Evolutionary conservation across 169 alveolate genomes (phyloP).

Genomic region (Cryptosporidium meleagridis): DNA sequence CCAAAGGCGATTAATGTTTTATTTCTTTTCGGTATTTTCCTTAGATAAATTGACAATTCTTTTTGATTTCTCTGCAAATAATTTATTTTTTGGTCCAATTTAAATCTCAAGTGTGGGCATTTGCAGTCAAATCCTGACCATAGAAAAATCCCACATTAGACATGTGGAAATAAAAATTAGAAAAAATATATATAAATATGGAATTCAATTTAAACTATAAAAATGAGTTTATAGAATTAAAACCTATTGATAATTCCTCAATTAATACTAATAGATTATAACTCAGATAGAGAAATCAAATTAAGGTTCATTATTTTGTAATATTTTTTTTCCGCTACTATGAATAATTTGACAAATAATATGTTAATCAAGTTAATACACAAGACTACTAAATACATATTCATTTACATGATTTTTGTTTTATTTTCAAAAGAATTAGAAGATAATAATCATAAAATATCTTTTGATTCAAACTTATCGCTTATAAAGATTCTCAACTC

Average conservation of each 20-base stretch:
- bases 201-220: background rate
- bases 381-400: background rate
- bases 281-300: background rate
- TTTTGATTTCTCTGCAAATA: background rate
- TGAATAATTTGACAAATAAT: background rate
- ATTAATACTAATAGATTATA: too few species aligned
- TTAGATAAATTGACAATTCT: background rate
- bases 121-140: slow-evolving; percentile 14
- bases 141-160: slow-evolving; percentile 13
- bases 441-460: background rate
- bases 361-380: background rate
- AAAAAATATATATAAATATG: background rate
- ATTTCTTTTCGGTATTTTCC: background rate
- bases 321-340: too few species aligned
- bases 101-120: slow-evolving; percentile 10
- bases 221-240: background rate
- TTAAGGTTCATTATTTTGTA: too few species aligned
- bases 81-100: background rate
- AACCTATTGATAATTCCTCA: background rate
- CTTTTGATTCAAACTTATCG: background rate
- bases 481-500: background rate
- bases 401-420: background rate
- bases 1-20: too few species aligned
- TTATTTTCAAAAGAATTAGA: background rate
- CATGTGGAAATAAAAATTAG: slow-evolving; percentile 8